Evolutionary conservation across 2,329 filamentous ascomycete species (phyloP).

Genomic region (Rhexocercosporidium sp.): DNA sequence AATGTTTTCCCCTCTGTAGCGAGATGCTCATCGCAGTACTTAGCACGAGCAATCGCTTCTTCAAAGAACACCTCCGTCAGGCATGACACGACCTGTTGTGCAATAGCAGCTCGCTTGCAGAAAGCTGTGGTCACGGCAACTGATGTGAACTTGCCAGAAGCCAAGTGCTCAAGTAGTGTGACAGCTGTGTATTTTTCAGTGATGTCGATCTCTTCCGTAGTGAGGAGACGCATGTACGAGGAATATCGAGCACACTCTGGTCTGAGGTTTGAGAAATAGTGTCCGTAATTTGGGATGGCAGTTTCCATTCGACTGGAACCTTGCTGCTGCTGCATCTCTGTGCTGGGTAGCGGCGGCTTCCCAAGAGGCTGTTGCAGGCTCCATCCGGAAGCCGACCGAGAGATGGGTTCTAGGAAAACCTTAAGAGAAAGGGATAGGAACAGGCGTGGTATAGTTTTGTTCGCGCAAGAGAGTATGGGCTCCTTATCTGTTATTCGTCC

Average conservation of each 20-base stretch:
- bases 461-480: no score
- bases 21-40: conserved; percentile 18
- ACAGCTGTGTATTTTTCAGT: conserved; percentile 17
- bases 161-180: conserved; percentile 2
- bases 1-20: conserved; percentile 16
- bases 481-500: no score
- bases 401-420: no score
- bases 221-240: conserved; percentile 11
- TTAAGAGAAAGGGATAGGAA: no score
- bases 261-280: background rate
- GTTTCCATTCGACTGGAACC: background rate
- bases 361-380: background rate
- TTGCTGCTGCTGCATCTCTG: conserved; percentile 3
- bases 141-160: conserved; percentile 1
- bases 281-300: background rate
- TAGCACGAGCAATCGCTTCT: conserved; percentile 16
- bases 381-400: background rate
- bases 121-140: conserved; percentile 12
- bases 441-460: no score
- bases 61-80: conserved; percentile 17
- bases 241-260: conserved; percentile 11
- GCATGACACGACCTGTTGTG: conserved; percentile 15
- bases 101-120: conserved; percentile 18
- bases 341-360: background rate
- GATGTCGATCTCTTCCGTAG: conserved; percentile 4